Evolutionary conservation across 2,329 filamentous ascomycete species (phyloP).

Genomic region (Xylariomycetidae sp.): DNA sequence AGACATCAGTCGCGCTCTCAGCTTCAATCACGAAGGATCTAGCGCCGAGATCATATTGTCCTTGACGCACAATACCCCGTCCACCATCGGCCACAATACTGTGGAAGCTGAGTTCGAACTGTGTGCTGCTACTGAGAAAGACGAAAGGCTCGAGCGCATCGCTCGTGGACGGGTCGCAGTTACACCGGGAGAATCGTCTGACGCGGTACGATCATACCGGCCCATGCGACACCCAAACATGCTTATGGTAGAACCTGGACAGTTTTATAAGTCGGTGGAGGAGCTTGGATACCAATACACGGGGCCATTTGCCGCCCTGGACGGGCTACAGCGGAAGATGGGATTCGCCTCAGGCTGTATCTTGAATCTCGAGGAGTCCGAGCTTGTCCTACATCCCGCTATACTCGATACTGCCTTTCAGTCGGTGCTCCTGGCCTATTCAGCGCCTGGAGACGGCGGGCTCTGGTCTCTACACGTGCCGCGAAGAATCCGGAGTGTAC

Average conservation of each 20-base stretch:
- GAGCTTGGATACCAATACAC: constrained; percentile 12
- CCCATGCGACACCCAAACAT: constrained; percentile 2
- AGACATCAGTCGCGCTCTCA: constrained; percentile 5
- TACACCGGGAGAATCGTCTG: no score
- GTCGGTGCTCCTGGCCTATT: constrained; percentile 9
- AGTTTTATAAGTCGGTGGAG: constrained; percentile 10
- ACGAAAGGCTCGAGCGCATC: no score
- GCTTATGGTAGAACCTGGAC: constrained; percentile 1
- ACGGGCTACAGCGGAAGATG: constrained; percentile 8
- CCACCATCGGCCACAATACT: no score
- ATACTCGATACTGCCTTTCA: constrained; percentile 18
- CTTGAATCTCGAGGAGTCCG: not conserved
- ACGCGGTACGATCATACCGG: no score
- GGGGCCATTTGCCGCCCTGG: constrained; percentile 10
- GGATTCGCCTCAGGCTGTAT: constrained; percentile 8
- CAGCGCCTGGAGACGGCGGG: constrained; percentile 5
- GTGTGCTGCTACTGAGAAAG: no score
- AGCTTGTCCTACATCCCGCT: constrained; percentile 15
- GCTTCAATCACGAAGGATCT: constrained; percentile 4
- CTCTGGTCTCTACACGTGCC: constrained; percentile 11
- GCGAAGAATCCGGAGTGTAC: constrained; percentile 4
- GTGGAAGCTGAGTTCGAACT: no score
- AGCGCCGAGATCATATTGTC: constrained; percentile 7
- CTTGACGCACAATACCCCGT: constrained; percentile 1
- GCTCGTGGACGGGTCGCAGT: not conserved